Percentiles rank a stretch among this genome's conserved stretches.
Evolutionary conservation across 306 rosid genomes (phyloP).

Genomic region (Rosa rugosa): DNA sequence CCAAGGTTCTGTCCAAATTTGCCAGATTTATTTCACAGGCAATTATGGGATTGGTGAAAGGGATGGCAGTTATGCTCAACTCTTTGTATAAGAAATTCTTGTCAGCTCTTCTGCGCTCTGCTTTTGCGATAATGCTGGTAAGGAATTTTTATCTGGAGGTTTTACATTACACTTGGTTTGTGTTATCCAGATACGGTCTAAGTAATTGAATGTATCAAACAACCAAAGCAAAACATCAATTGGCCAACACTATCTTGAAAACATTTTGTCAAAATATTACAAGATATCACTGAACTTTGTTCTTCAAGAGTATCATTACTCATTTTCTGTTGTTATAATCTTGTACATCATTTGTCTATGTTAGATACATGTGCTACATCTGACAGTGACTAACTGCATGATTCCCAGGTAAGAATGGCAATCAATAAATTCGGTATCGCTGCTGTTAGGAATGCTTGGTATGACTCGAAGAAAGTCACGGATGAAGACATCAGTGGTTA

Average conservation of each 20-base stretch:
- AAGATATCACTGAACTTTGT: slow-evolving; percentile 1
- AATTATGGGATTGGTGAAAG: slow-evolving; percentile 47
- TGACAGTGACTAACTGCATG: slow-evolving; percentile 27
- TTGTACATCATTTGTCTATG: not conserved
- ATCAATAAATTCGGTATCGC: slow-evolving; percentile 71
- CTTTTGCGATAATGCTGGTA: slow-evolving; percentile 67
- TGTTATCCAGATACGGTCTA: slow-evolving; percentile 2
- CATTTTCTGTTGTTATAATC: not conserved
- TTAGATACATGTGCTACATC: slow-evolving; percentile 21
- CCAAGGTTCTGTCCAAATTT: slow-evolving; percentile 44
- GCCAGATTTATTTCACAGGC: slow-evolving; percentile 42
- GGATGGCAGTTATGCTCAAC: slow-evolving; percentile 44
- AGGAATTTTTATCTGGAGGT: slow-evolving; percentile 25
- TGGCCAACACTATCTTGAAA: not conserved
- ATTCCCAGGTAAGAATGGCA: slow-evolving; percentile 61
- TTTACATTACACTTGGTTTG: slow-evolving; percentile 22
- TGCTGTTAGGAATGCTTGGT: slow-evolving; percentile 85
- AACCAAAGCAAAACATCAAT: not conserved
- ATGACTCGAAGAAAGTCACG: slow-evolving; percentile 58
- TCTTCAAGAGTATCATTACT: not conserved
- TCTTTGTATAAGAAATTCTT: slow-evolving; percentile 56
- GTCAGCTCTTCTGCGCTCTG: slow-evolving; percentile 64
- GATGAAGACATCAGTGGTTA: slow-evolving; percentile 69
- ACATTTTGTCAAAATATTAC: not conserved
- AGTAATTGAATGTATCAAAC: not conserved